Base-by-base conservation (phyloP, 345 rosid genomes). In the Luvunga scandens region DNA sequence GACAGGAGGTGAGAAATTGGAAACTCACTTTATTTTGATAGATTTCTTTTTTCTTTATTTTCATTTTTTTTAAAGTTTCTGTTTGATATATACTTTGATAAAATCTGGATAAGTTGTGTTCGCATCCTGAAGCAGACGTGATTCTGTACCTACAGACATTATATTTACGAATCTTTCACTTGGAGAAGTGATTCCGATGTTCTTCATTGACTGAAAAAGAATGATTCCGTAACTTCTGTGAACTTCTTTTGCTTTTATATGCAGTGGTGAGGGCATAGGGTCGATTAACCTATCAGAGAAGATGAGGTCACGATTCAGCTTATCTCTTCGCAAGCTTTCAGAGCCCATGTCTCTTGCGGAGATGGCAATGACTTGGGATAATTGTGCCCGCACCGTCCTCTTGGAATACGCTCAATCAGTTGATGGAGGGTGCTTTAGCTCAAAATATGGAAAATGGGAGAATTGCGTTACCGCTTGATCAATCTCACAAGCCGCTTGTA, bases 1-100 rank as follows among this genome's bases (percentile, higher is more conserved):
- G 87, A 77, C 66, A 56, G 45, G 55, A 81, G 86, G 91, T 87
- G 71, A 76, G 79, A 69, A 25, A 66, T 28, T 6, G 36, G 25
- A 59, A 57, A 59, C 33, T 36, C 6, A 9, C 18, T 21, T 55
- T 5, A 4, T 27, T 19, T 21, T 10, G 28, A 71, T 55, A 10
- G 9, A 55, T 55, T 18, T 28, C 25, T 1, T 19, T 1, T 53
- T 4, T 53, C 45, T 28, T 53, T 2, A 0, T 38, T 65, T 8
- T 6, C n/a, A 39, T 9, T 39, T 39, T 1, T 65, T 31, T 31
- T 61, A 0, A 61, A 12, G 33, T 61, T 13, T 5, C 18, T 61
- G 8, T 48, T 48, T 13, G 55, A 48, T 48, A 25, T 27, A 25
- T 13, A 61, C 19, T 13, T 25, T 27, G 66, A 61, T 25, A 27